A percentile compares a stretch with the other conserved stretches of the same genome.
These are phyloP conservation scores for Candida stauntonica DNA, from an alignment of 805 yeast species.

Conservation along the genomic window DNA sequence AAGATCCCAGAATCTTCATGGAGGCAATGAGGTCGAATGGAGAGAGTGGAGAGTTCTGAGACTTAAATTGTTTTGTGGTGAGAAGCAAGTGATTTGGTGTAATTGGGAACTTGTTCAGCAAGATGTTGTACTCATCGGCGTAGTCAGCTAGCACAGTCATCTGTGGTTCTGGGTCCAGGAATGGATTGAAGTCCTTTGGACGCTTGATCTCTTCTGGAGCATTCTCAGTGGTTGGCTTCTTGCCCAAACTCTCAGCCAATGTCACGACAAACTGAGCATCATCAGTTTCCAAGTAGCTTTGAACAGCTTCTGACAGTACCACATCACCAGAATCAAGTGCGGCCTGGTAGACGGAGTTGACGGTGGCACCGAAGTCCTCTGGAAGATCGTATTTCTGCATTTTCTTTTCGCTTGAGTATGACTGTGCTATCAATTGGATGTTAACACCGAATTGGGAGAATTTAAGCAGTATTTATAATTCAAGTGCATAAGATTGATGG, in stretches of 20 bases:
- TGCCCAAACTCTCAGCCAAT: constrained; percentile 29
- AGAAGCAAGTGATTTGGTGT: constrained; percentile 73
- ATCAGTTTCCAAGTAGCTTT: constrained; percentile 28
- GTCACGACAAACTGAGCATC: constrained; percentile 31
- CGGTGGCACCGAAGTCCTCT: constrained; percentile 32
- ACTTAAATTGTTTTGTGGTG: constrained; percentile 68
- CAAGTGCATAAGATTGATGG: neutral
- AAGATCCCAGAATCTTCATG: constrained; percentile 46
- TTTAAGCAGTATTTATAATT: neutral
- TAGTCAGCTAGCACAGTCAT: constrained; percentile 55
- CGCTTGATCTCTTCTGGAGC: constrained; percentile 30
- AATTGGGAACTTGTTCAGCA: constrained; percentile 86
- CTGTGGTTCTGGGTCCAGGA: constrained; percentile 73
- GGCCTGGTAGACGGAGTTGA: constrained; percentile 38
- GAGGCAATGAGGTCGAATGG: constrained; percentile 66
- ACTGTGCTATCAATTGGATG: neutral
- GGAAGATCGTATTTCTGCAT: constrained; percentile 32
- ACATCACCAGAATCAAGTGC: constrained; percentile 47
- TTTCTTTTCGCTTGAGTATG: neutral
- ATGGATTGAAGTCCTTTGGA: constrained; percentile 55
- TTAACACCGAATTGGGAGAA: neutral
- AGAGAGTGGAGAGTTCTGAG: constrained; percentile 68
- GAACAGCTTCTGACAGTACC: constrained; percentile 46
- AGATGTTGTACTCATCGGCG: constrained; percentile 51
- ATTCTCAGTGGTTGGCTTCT: constrained; percentile 36